Base-by-base conservation (phyloP, 495 filamentous ascomycete genomes). In the Xylaria palmicola region DNA sequence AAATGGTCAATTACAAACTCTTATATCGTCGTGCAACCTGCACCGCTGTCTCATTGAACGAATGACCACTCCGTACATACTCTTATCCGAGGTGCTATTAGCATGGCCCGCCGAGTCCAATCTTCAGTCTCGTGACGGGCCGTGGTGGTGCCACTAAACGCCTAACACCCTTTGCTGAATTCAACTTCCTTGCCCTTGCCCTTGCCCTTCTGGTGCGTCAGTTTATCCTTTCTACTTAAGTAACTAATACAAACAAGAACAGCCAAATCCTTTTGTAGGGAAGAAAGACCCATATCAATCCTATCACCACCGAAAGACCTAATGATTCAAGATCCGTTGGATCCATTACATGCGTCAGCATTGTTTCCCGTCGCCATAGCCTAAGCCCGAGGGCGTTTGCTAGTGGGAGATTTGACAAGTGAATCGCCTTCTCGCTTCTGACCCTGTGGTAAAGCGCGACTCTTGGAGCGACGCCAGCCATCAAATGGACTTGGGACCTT, bases 401-500 rank as follows among this genome's bases (percentile, higher is more conserved):
- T 53, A 47, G 60, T 67, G n/a, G 60, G 60, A 12, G 61, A 62
- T 43, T 62, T 62, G 20, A 69, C 60, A 22, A 81, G 56, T 1
- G 65, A 57, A 6, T 81, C 79, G 4, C 73, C 79, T 24, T 70
- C 64, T 62, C 82, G 77, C 75, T 84, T 84, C 56, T 74, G 75
- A 24, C 72, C 64, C 22, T 22, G 65, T 29, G 45, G 64, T 40
- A 37, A 65, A 53, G 67, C 68, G 27, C 66, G 66, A 37, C 66
- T 70, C 78, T 90, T 90, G 61, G 80, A 82, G 19, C 86, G 81
- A 39, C 77, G 76, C 87, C 88, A 91, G 49, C 74, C 74, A 62
- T 85, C 82, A 63, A 90, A 92, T 0, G 87, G 86, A 65, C 86
- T 89, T 12, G 73, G 72, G 39, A 62, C 47, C 62, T 82, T 85